These are phyloP conservation scores for Oenanthe sinensis DNA, from an alignment of 129 eudicot genomes.

Conservation along the genomic window DNA sequence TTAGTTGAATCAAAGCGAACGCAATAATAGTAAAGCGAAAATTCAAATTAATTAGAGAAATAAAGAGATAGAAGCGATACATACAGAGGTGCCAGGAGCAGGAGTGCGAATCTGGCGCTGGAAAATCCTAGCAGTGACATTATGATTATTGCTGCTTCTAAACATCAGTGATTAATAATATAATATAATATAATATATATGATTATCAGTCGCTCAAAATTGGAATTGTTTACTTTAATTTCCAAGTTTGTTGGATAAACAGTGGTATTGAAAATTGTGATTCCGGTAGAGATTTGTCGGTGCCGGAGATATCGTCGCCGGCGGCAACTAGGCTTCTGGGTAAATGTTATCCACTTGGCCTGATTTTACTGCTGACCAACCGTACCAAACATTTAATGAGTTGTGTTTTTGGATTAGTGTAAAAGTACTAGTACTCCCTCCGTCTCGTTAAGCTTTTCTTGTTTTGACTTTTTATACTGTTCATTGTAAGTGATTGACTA, in stretches of 20 bases:
- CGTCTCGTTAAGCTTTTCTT: too few species aligned
- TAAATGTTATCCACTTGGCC: neutral
- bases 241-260: neutral
- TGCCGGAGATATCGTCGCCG: neutral
- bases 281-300: neutral
- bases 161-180: conserved; percentile 26
- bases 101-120: conserved; percentile 44
- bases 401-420: neutral
- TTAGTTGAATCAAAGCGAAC: neutral
- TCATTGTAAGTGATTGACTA: too few species aligned
- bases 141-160: conserved; percentile 37
- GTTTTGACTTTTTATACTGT: too few species aligned
- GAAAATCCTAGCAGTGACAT: conserved; percentile 43
- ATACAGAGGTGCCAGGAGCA: conserved; percentile 46
- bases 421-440: neutral
- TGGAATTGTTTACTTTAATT: neutral
- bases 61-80: neutral
- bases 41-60: neutral
- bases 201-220: neutral
- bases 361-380: neutral
- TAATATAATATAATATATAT: neutral
- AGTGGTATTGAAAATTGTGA: neutral
- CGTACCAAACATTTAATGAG: neutral
- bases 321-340: neutral
- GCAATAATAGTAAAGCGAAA: neutral